A percentile compares a stretch with the other conserved stretches of the same genome.
Conservation (phyloP, 1,284 basidiomycete genomes). For the Fomitopsis pinicola region DNA sequence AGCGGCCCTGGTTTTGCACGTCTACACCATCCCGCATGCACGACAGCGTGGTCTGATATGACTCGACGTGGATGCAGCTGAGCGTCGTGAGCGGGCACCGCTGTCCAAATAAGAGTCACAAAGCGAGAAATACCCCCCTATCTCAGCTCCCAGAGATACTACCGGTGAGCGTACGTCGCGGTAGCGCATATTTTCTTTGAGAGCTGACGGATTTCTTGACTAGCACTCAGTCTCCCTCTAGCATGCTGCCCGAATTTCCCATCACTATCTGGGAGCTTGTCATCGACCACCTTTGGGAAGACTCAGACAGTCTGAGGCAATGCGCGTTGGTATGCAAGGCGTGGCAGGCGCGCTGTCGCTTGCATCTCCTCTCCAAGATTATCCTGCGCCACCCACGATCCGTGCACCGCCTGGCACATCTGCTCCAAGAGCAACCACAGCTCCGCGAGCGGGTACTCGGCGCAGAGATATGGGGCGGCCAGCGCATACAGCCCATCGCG, state of each 20-base stretch:
- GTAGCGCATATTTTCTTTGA: too few relatives aligned
- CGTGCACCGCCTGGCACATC: background rate
- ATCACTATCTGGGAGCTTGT: slow-evolving; percentile 21
- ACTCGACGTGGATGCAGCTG: too few relatives aligned
- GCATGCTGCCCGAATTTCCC: slow-evolving; percentile 8
- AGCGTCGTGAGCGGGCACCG: too few relatives aligned
- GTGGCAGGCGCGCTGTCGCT: slow-evolving; percentile 24
- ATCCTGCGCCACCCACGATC: background rate
- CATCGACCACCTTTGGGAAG: slow-evolving; percentile 20
- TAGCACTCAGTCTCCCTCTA: background rate
- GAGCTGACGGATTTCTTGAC: too few relatives aligned
- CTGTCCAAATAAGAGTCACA: too few relatives aligned
- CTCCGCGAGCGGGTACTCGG: background rate
- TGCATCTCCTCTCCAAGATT: slow-evolving; percentile 13
- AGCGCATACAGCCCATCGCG: background rate
- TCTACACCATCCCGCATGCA: too few relatives aligned
- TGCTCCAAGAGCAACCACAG: background rate
- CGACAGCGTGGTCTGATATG: too few relatives aligned
- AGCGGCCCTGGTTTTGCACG: too few relatives aligned
- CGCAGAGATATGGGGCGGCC: background rate
- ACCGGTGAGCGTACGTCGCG: too few relatives aligned
- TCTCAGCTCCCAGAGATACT: too few relatives aligned
- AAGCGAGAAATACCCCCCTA: too few relatives aligned
- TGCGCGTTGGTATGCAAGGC: slow-evolving; percentile 25
- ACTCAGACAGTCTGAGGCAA: slow-evolving; percentile 15